Evolutionary conservation across 116 monocot genomes (phyloP).

Genomic region (Posidonia oceanica): DNA sequence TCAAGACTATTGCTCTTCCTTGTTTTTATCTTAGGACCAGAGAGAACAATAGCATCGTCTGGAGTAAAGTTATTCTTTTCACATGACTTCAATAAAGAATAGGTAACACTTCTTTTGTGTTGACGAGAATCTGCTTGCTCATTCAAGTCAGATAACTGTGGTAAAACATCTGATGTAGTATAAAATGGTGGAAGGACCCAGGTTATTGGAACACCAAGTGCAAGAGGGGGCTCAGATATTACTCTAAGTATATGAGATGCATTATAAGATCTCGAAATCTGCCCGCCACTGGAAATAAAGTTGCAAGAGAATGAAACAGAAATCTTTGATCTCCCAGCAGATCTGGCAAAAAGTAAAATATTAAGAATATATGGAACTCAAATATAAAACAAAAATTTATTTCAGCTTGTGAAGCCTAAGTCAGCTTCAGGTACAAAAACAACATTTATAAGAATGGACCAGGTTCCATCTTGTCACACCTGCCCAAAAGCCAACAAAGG

Average conservation of each 20-base stretch:
- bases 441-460: no score
- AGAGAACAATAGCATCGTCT: slow-evolving; percentile 34
- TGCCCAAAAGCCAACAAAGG: no score
- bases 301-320: slow-evolving; percentile 72
- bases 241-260: slow-evolving; percentile 48
- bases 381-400: no score
- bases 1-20: slow-evolving; percentile 41
- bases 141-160: slow-evolving; percentile 23
- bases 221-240: slow-evolving; percentile 63
- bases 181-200: slow-evolving; percentile 94
- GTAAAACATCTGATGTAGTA: slow-evolving; percentile 56
- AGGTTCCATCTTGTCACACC: no score
- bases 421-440: no score
- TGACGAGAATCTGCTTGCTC: slow-evolving; percentile 15
- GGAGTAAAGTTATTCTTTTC: slow-evolving; percentile 19
- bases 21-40: slow-evolving; percentile 70
- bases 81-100: slow-evolving; percentile 50
- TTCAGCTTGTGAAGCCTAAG: not conserved
- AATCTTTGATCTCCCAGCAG: slow-evolving; percentile 67
- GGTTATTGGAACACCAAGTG: slow-evolving; percentile 73
- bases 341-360: slow-evolving; percentile 29
- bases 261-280: slow-evolving; percentile 34
- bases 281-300: slow-evolving; percentile 34
- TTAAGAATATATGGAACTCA: not conserved
- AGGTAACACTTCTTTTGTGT: slow-evolving; percentile 22